These are phyloP conservation scores for Striga hermonthica DNA, from an alignment of 305 asterid species.

Conservation along the genomic window DNA sequence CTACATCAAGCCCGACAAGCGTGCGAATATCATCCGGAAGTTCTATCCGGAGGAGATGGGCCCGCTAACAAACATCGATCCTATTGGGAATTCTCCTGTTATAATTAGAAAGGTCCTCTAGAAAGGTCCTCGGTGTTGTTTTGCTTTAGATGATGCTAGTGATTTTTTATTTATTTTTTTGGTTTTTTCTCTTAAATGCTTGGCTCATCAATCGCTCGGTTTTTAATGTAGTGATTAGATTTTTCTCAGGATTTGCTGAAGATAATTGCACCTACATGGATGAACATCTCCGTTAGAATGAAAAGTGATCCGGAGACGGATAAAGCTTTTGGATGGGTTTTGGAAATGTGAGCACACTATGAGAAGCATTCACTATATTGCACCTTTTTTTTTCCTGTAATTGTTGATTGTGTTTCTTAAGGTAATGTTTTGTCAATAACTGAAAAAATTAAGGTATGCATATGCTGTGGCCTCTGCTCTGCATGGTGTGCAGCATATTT, in stretches of 20 bases:
- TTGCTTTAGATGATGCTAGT: too few relatives aligned
- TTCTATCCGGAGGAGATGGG: conserved; percentile 14
- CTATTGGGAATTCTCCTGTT: conserved; percentile 14
- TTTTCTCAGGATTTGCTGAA: conserved; percentile 14
- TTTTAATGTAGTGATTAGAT: too few relatives aligned
- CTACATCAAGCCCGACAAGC: background rate
- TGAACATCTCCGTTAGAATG: conserved; percentile 4
- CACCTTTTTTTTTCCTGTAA: too few relatives aligned
- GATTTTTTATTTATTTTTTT: background rate
- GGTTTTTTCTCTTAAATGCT: background rate
- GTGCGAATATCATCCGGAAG: background rate
- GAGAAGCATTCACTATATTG: background rate
- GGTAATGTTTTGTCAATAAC: too few relatives aligned
- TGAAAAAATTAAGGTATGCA: conserved; percentile 54
- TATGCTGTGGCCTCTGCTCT: conserved; percentile 58
- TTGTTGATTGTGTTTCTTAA: too few relatives aligned
- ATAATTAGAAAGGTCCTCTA: conserved; percentile 1
- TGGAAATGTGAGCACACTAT: conserved; percentile 5
- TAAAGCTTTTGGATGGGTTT: conserved; percentile 12
- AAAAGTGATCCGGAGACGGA: conserved; percentile 12
- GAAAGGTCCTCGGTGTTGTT: too few relatives aligned
- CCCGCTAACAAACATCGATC: background rate
- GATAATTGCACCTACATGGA: conserved; percentile 13
- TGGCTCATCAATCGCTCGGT: background rate
- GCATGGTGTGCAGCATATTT: conserved; percentile 49